A percentile compares a stretch with the other conserved stretches of the same genome.
Conservation (phyloP, 129 eudicot species). For the Chrysanthemum lavandulifolium region DNA sequence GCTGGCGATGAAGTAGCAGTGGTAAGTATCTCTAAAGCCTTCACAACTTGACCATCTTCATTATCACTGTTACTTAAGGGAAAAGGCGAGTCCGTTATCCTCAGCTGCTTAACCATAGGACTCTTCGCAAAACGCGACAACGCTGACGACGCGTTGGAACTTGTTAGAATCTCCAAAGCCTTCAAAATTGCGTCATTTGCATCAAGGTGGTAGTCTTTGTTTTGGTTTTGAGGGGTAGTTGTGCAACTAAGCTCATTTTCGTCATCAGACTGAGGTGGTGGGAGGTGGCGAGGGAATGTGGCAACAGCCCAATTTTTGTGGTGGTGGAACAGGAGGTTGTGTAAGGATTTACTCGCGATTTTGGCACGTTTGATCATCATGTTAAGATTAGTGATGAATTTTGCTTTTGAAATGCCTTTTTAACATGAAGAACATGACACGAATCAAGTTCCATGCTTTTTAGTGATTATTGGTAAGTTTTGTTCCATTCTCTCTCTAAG, state of each 20-base stretch:
- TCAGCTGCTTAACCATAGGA: no score
- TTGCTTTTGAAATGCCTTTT: conserved; percentile 57
- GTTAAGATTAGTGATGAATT: conserved; percentile 43
- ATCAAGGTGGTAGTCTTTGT: not conserved
- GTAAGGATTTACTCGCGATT: conserved; percentile 48
- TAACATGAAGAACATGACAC: conserved; percentile 49
- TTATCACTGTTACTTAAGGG: no score
- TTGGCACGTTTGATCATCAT: conserved; percentile 51
- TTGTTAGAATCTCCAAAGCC: no score
- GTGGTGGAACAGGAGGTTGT: conserved; percentile 58
- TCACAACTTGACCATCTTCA: not conserved
- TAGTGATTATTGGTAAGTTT: conserved; percentile 38
- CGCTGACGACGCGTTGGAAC: no score
- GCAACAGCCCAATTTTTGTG: conserved; percentile 33
- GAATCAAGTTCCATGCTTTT: conserved; percentile 40
- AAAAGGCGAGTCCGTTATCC: no score
- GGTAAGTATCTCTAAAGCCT: conserved; percentile 8
- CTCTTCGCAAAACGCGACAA: no score
- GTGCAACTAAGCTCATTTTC: conserved; percentile 51
- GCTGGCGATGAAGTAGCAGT: conserved; percentile 27
- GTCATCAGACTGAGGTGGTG: not conserved
- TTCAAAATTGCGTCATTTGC: not conserved
- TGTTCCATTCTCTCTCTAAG: conserved; percentile 42
- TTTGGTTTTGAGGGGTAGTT: conserved; percentile 37
- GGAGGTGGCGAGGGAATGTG: not conserved